A percentile compares a stretch with the other conserved stretches of the same genome.
Evolutionary conservation across 164 flowering plant species (phyloP).

Genomic region (Umbellularia californica): DNA sequence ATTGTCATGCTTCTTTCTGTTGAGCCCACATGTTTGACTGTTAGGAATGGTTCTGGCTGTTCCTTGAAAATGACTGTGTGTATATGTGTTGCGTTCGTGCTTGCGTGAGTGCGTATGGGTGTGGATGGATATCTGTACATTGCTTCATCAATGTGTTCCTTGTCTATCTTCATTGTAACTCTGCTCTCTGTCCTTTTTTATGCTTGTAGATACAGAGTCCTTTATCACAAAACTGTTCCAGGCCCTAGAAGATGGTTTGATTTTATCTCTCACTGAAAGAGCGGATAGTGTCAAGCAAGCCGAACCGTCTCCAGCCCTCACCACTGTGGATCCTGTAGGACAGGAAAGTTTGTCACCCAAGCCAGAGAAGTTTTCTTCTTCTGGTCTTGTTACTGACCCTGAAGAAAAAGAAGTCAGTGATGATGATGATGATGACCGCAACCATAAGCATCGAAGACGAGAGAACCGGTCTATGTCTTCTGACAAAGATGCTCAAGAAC

Average conservation of each 20-base stretch:
- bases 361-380: conserved; percentile 38
- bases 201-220: conserved; percentile 24
- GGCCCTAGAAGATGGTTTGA: conserved; percentile 28
- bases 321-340: conserved; percentile 35
- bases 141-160: neutral
- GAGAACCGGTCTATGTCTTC: conserved; percentile 61
- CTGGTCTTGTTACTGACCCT: conserved; percentile 59
- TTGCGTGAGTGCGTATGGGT: too few relatives aligned
- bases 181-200: neutral
- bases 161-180: neutral
- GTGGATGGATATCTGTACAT: too few relatives aligned
- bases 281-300: conserved; percentile 18
- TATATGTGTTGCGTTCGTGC: too few relatives aligned
- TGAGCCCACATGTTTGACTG: too few relatives aligned
- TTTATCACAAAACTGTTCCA: conserved; percentile 29
- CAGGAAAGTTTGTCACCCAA: conserved; percentile 47
- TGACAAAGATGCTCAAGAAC: conserved; percentile 55
- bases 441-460: conserved; percentile 88
- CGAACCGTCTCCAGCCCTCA: conserved; percentile 14
- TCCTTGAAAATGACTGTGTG: too few relatives aligned
- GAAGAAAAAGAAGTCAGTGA: conserved; percentile 86
- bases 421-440: conserved; percentile 93
- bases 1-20: too few relatives aligned
- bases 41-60: too few relatives aligned
- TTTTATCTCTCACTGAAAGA: conserved; percentile 13